Base-by-base conservation (phyloP, 441 rosid genomes). In the Eutrema salsugineum region DNA sequence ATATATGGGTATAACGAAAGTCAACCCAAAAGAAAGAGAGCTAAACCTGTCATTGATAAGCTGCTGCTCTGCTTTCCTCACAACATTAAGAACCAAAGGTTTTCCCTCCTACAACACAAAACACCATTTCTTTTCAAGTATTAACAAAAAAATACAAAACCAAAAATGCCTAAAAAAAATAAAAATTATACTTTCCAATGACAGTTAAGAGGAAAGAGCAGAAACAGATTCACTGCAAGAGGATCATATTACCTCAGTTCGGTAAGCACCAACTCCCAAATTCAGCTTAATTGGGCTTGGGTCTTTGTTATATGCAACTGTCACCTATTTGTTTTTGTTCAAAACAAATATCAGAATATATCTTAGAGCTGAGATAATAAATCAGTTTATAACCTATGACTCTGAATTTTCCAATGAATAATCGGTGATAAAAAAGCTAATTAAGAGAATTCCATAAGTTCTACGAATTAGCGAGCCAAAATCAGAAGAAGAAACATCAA, bases 211-310 rank as follows among this genome's bases (percentile, higher is more conserved):
- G n/a, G 40, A 55, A 44, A 8, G 15, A 50, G 22, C 30, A 44
- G 57, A 50, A 17, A 40, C 16, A 67, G 28, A 16, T 74, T 12
- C 11, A 50, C 6, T 8, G 22, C 40, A 39, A 20, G 7, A 61
- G 33, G 59, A 65, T 44, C 24, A 53, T 71, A 53, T 71, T 55
- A 89, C 98, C 91, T 95, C 97, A 3, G 97, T 95, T 68, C 97
- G 83, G 81, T 95, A 95, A 82, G 98, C 97, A 32, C 98, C 99
- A 47, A 91, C 99, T 35, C 99, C 99, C 78, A 96, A 77, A 84
- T 93, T 96, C 56, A 96, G 81, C 89, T 96, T 96, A 16, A 85
- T 68, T 9, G 93, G 98, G 76, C 97, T 91, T 2, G 88, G 91
- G 39, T 96, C 98, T 73, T 95, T 93, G 87, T 95, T 95, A 66